Evolutionary conservation across 495 filamentous ascomycete genomes (phyloP), one percentile per base, ranked within the genome.

Genomic region (Pyronema omphalodes): DNA sequence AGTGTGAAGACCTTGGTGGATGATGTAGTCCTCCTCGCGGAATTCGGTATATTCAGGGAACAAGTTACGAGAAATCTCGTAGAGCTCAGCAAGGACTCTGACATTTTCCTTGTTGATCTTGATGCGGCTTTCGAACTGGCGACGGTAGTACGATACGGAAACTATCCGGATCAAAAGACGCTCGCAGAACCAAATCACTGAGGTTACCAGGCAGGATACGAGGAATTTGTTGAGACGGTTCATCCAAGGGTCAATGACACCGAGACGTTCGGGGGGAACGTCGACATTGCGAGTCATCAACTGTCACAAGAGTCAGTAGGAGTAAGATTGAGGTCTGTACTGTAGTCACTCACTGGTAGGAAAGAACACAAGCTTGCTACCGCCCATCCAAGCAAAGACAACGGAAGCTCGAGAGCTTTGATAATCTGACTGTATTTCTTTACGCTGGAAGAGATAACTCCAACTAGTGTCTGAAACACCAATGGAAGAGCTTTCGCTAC

Each of bases 21-120:
- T 95, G 60, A 84, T 73, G 60, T 86, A 80, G 67, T 98, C 91
- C 64, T 96, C 91, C 34, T 94, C 84, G 7, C 72, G 70, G 64
- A 98, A 98, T 63, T 95, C 91, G 11, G 72, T 73, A 68, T 93
- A 93, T 67, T 84, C 78, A 39, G 91, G 91, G 62, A 98, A 98
- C 53, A 98, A 70, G 19, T 75, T 72, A 36, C 86, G 74, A 9
- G 87, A 94, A 7, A 87, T 86, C 49, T 98, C 88, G 67, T 88
- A 96, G 49, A 98, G 76, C 9, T 87, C 69, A 11, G 83, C 78
- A 3, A 98, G 71, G 15, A 95, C 76, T 57, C 75, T 73, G 44
- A 95, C 73, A 53, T 87, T 82, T 55, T 76, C 82, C 69, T 98
- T 96, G 36, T 86, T 91, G 43, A 84, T 77, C 58, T 86, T 82